Conservation (phyloP, 78 protist species). For the Mantamonas sphyraenae region DNA sequence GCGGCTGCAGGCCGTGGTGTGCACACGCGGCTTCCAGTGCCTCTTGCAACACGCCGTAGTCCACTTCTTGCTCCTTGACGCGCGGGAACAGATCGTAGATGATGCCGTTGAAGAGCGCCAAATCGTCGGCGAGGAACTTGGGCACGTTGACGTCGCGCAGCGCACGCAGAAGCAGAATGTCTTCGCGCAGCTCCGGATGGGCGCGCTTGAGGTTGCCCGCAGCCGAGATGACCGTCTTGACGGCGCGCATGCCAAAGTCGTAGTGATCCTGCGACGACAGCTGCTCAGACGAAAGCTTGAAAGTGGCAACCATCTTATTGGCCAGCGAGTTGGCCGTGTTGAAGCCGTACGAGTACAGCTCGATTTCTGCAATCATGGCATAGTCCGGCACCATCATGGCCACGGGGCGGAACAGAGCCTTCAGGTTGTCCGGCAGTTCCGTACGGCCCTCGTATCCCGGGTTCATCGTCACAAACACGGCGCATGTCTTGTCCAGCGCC, state of each 20-base stretch:
- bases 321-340: constrained; percentile 31
- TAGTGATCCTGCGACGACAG: constrained; percentile 74
- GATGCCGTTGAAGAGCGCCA: constrained; percentile 61
- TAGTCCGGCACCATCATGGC: constrained; percentile 90
- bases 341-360: constrained; percentile 77
- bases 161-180: constrained; percentile 63
- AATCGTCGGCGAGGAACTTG: constrained; percentile 73
- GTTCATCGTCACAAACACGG: constrained; percentile 84
- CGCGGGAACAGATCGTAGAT: constrained; percentile 61
- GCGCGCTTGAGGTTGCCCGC: constrained; percentile 73
- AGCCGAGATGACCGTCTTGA: constrained; percentile 70
- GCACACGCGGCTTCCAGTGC: constrained; percentile 6
- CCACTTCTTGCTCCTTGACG: constrained; percentile 1
- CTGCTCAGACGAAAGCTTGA: constrained; percentile 67
- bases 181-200: constrained; percentile 49
- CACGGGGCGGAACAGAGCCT: constrained; percentile 82
- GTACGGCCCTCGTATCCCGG: constrained; percentile 84
- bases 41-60: constrained; percentile 26
- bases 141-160: constrained; percentile 86
- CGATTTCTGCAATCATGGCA: constrained; percentile 84
- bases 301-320: constrained; percentile 57
- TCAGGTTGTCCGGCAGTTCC: constrained; percentile 87
- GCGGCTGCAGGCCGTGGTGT: constrained; percentile 30
- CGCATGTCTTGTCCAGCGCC: constrained; percentile 44
- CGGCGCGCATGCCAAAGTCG: constrained; percentile 88